Conservation (phyloP, 768 basidiomycete genomes). For the Tricholoma flavovirens region DNA sequence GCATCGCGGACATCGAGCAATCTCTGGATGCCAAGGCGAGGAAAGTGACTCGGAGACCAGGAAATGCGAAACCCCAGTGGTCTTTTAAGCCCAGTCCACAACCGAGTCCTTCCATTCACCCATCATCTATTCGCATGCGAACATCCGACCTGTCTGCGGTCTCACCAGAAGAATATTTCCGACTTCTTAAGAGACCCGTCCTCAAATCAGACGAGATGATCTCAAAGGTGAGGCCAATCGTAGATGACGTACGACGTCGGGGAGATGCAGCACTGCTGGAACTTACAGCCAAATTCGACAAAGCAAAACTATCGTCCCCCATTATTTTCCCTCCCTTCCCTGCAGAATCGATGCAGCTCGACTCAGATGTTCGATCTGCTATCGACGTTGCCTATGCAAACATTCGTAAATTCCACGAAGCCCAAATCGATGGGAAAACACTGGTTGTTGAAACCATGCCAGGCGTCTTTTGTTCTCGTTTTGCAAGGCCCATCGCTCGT, state of each 20-base stretch:
- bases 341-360: constrained; percentile 54
- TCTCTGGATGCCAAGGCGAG: constrained; percentile 82
- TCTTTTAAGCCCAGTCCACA: constrained; percentile 22
- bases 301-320: constrained; percentile 62
- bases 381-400: constrained; percentile 91
- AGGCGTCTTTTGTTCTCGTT: constrained; percentile 92
- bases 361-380: constrained; percentile 62
- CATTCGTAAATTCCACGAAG: constrained; percentile 86
- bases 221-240: constrained; percentile 88
- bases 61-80: constrained; percentile 91
- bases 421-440: constrained; percentile 66
- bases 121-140: constrained; percentile 64
- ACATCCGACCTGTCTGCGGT: constrained; percentile 52
- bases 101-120: constrained; percentile 14
- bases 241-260: constrained; percentile 73
- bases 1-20: constrained; percentile 74
- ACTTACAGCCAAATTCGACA: constrained; percentile 92
- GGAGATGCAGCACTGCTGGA: constrained; percentile 87
- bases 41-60: constrained; percentile 80
- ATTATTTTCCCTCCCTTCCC: constrained; percentile 78
- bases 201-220: constrained; percentile 88
- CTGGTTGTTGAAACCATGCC: constrained; percentile 96
- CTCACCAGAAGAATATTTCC: constrained; percentile 48
- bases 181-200: constrained; percentile 83
- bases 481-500: constrained; percentile 90